Evolutionary conservation across 768 basidiomycete genomes (phyloP), one percentile per base, ranked within the genome.

Genomic region (Amyloporia xantha): DNA sequence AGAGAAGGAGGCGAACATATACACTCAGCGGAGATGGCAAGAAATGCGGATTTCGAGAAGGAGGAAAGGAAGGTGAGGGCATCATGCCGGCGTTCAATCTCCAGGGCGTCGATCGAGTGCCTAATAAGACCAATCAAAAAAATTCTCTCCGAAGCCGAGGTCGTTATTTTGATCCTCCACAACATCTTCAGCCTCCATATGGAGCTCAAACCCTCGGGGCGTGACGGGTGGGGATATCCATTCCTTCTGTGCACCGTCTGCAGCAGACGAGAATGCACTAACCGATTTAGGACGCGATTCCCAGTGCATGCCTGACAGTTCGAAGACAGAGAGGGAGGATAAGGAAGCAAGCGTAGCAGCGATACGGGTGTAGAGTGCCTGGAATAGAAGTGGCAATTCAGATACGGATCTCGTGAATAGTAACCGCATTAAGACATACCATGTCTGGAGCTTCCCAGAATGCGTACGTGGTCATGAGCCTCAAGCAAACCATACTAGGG

Each of bases 281-380:
- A 20, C 26, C 35, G 53, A 21, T 50, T 66, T 69, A 40, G 66
- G 70, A n/a, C 74, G 71, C 4, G 78, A 80, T 41, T 75, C 72
- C 84, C 86, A 89, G 54, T 82, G 83, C 67, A 88, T 78, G 27
- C 86, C 87, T 41, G 76, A 82, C 24, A 89, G 76, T 61, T 88
- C 86, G 58, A 86, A 86, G 40, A 77, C 76, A 53, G 74, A 68
- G 28, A 89, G 73, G 47, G 76, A 66, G n/a, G 77, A 67, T 53
- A 89, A 75, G 6, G 74, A 73, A n/a, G 73, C 69, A 52, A 90
- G 71, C 5, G 72, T 68, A 41, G 67, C 66, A 46, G 83, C 75
- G 37, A 84, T 76, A 53, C 81, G 73, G 41, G 78, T 68, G 57
- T 83, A 82, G 59, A 84, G 84, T 17, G 72, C 69, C 82, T 88